Evolutionary conservation across 2,329 filamentous ascomycete species (phyloP).

Genomic region (Penicillium corylophilum): DNA sequence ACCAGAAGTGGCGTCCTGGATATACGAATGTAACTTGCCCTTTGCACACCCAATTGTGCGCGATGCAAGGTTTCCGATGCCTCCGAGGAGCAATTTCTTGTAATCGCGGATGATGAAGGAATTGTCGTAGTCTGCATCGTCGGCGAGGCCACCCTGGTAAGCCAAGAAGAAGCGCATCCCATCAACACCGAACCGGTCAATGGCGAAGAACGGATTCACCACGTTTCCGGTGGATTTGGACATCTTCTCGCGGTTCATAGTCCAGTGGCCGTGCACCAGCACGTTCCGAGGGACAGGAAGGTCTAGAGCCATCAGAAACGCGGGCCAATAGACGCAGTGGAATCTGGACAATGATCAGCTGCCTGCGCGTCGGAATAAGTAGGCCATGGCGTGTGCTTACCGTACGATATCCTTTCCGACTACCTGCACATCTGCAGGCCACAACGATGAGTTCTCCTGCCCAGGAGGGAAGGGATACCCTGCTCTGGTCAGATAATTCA

Average conservation of each 20-base stretch:
- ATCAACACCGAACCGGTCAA: slow-evolving; percentile 85
- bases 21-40: slow-evolving; percentile 66
- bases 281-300: slow-evolving; percentile 76
- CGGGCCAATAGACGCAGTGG: slow-evolving; percentile 97
- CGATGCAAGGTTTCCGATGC: slow-evolving; percentile 76
- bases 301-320: slow-evolving; percentile 84
- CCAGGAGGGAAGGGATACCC: slow-evolving; percentile 76
- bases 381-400: slow-evolving; percentile 26
- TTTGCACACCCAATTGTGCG: slow-evolving; percentile 67
- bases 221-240: slow-evolving; percentile 94
- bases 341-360: slow-evolving; percentile 53
- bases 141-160: slow-evolving; percentile 70
- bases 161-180: slow-evolving; percentile 86
- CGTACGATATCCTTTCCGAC: slow-evolving; percentile 95
- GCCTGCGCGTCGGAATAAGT: slow-evolving; percentile 1
- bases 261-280: slow-evolving; percentile 93
- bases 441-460: slow-evolving; percentile 62
- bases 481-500: slow-evolving; percentile 88
- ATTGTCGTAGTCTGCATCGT: slow-evolving; percentile 87
- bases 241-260: slow-evolving; percentile 89
- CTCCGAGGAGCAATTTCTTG: slow-evolving; percentile 72
- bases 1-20: slow-evolving; percentile 44
- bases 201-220: slow-evolving; percentile 88
- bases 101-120: slow-evolving; percentile 71
- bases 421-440: slow-evolving; percentile 90